These are phyloP conservation scores for Hyaloscypha bicolor DNA, from an alignment of 495 filamentous ascomycete genomes.

Conservation along the genomic window DNA sequence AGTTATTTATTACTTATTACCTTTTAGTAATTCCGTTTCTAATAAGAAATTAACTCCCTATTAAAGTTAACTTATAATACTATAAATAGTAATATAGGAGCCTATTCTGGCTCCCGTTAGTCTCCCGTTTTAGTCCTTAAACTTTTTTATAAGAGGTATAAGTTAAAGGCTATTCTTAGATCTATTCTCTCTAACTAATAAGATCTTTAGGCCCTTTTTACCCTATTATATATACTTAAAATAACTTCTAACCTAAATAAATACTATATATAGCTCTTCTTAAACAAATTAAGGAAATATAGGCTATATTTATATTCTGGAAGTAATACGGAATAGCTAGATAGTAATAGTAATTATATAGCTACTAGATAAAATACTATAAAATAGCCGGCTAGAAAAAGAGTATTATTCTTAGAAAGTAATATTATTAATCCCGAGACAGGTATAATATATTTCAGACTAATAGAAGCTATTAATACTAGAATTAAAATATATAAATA, in stretches of 20 bases:
- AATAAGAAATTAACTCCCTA: conserved; percentile 11
- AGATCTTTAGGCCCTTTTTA: conserved; percentile 2
- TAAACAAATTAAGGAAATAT: conserved; percentile 11
- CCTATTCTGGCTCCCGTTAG: no score
- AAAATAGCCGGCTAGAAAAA: conserved; percentile 10
- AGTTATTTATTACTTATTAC: conserved; percentile 9
- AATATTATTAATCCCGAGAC: conserved; percentile 10
- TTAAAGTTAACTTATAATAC: conserved; percentile 10
- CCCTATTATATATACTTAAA: conserved; percentile 7
- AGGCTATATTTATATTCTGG: conserved; percentile 12
- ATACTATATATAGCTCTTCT: conserved; percentile 6
- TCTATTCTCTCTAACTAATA: conserved; percentile 10
- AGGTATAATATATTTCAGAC: no score
- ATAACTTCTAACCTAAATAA: conserved; percentile 14
- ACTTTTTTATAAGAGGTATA: conserved; percentile 7
- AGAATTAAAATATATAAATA: conserved; percentile 9
- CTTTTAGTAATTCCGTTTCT: conserved; percentile 11
- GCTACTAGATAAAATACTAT: conserved; percentile 1
- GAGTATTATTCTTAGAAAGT: neutral
- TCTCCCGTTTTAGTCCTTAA: conserved; percentile 10
- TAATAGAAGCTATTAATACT: conserved; percentile 11
- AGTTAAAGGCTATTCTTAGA: conserved; percentile 6
- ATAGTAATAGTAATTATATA: conserved; percentile 7
- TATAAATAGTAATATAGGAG: conserved; percentile 13
- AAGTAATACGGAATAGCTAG: conserved; percentile 7